These are phyloP conservation scores for Neopestalotiopsis rosae DNA, from an alignment of 2,329 filamentous ascomycete genomes.

Conservation along the genomic window DNA sequence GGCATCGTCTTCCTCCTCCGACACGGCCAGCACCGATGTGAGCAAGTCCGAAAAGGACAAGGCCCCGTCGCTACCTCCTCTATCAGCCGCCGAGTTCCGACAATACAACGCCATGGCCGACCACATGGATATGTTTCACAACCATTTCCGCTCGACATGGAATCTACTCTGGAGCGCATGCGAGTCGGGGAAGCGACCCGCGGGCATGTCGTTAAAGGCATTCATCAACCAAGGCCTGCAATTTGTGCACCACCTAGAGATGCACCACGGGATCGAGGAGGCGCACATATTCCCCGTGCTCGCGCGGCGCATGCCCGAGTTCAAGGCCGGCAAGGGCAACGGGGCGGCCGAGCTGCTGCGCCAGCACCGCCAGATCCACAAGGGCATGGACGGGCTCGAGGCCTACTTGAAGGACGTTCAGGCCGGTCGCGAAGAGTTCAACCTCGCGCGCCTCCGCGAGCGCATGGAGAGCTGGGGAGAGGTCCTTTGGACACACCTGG, in stretches of 20 bases:
- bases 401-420: conserved; percentile 69
- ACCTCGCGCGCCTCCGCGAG: conserved; percentile 63
- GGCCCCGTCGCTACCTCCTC: conserved; percentile 57
- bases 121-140: conserved; percentile 80
- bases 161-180: conserved; percentile 72
- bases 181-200: conserved; percentile 60
- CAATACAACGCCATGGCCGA: conserved; percentile 76
- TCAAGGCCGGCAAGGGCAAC: conserved; percentile 47
- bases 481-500: conserved; percentile 82
- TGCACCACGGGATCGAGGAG: conserved; percentile 87
- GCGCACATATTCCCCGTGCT: conserved; percentile 79
- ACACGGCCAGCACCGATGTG: not conserved
- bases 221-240: conserved; percentile 73
- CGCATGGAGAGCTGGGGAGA: conserved; percentile 80
- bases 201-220: conserved; percentile 68
- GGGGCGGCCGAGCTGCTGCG: conserved; percentile 66
- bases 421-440: conserved; percentile 65
- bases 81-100: conserved; percentile 70
- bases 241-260: conserved; percentile 72
- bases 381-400: conserved; percentile 71
- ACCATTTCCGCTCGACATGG: conserved; percentile 78
- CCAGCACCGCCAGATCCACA: conserved; percentile 82
- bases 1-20: conserved; percentile 1
- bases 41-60: conserved; percentile 23
- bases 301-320: conserved; percentile 79